Evolutionary conservation across 1,139 yeast genomes (phyloP).

Genomic region (Hansenula sp.): DNA sequence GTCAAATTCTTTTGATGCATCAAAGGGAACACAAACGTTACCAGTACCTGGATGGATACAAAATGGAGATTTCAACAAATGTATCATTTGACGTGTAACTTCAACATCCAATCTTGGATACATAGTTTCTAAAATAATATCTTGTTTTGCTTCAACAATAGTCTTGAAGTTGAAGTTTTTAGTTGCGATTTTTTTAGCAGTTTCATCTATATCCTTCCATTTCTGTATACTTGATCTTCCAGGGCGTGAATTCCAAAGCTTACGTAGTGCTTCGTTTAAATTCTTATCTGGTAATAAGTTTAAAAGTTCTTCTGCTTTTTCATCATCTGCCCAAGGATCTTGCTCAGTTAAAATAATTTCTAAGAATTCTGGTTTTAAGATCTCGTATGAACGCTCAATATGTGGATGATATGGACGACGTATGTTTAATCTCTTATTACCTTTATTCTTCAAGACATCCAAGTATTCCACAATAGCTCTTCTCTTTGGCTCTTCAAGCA

Average conservation of each 20-base stretch:
- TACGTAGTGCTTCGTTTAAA: constrained; percentile 49
- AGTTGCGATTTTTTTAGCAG: constrained; percentile 34
- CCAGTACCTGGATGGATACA: constrained; percentile 98
- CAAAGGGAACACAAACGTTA: constrained; percentile 95
- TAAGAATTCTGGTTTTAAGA: constrained; percentile 60
- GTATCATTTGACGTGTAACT: constrained; percentile 86
- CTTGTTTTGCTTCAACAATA: constrained; percentile 75
- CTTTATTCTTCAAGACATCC: constrained; percentile 62
- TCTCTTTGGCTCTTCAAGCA: constrained; percentile 67
- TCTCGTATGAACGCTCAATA: constrained; percentile 66
- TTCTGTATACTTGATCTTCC: constrained; percentile 48
- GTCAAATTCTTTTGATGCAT: constrained; percentile 58
- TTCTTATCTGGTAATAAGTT: constrained; percentile 50
- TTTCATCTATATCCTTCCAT: constrained; percentile 78
- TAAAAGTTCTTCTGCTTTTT: constrained; percentile 52
- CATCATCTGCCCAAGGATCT: constrained; percentile 69
- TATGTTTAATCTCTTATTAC: constrained; percentile 43
- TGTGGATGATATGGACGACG: constrained; percentile 90
- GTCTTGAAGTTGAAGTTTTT: constrained; percentile 27
- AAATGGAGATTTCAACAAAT: constrained; percentile 94
- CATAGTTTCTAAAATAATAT: constrained; percentile 71
- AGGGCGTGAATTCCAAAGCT: constrained; percentile 49
- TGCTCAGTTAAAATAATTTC: constrained; percentile 72
- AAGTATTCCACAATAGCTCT: constrained; percentile 79
- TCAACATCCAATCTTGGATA: constrained; percentile 93